A percentile compares a stretch with the other conserved stretches of the same genome.
Evolutionary conservation across 2,329 filamentous ascomycete species (phyloP).

Genomic region (Cordyceps cicadae): DNA sequence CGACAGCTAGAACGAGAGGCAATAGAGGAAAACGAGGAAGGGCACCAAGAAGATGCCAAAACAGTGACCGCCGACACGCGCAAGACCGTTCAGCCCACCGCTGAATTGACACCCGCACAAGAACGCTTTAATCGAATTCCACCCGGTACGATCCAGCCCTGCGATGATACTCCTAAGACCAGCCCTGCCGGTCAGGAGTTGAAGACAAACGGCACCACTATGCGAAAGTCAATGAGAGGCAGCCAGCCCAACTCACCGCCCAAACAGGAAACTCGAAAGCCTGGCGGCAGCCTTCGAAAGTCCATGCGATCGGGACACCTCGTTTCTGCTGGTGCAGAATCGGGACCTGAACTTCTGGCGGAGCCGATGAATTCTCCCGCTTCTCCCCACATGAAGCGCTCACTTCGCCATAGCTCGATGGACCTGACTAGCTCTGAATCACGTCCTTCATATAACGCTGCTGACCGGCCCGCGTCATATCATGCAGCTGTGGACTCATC

Average conservation of each 20-base stretch:
- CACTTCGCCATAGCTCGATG: slow-evolving; percentile 7
- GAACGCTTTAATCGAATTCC: slow-evolving; percentile 33
- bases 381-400: slow-evolving; percentile 2
- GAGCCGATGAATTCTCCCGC: neutral
- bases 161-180: slow-evolving; percentile 10
- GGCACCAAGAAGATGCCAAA: slow-evolving; percentile 16
- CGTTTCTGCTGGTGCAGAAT: neutral
- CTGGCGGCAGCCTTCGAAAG: slow-evolving; percentile 23
- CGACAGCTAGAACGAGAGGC: slow-evolving; percentile 53
- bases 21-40: slow-evolving; percentile 38
- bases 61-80: neutral
- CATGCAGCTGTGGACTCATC: slow-evolving; percentile 17
- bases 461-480: slow-evolving; percentile 23
- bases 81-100: slow-evolving; percentile 20
- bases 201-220: slow-evolving; percentile 16
- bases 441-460: slow-evolving; percentile 10
- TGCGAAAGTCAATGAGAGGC: slow-evolving; percentile 10
- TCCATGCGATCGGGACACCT: slow-evolving; percentile 14
- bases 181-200: neutral
- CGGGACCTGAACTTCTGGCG: neutral
- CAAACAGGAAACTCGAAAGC: slow-evolving; percentile 10
- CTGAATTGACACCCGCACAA: slow-evolving; percentile 11
- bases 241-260: neutral
- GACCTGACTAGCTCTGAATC: neutral
- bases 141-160: slow-evolving; percentile 23